Evolutionary conservation across 495 filamentous ascomycete species (phyloP).

Genomic region (Xanthoparmelia taractica): DNA sequence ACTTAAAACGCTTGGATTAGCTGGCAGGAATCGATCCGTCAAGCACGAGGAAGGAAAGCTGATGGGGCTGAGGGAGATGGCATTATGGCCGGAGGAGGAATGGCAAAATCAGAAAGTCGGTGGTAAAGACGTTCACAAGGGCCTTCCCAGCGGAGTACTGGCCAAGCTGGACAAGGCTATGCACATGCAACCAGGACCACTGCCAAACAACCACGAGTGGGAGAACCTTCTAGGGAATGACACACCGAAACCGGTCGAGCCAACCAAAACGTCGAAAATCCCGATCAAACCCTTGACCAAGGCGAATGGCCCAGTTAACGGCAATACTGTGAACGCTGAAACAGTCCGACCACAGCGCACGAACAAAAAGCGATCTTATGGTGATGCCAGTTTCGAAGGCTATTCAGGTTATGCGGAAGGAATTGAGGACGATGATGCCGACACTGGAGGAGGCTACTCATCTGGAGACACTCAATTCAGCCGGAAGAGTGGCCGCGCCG

Average conservation of each 20-base stretch:
- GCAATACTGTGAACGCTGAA: constrained; percentile 29
- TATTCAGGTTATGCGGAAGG: constrained; percentile 66
- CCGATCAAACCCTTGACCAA: constrained; percentile 30
- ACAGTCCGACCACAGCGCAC: constrained; percentile 47
- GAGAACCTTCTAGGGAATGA: constrained; percentile 53
- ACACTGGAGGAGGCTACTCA: constrained; percentile 25
- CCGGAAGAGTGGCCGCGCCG: constrained; percentile 18
- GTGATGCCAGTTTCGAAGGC: constrained; percentile 59
- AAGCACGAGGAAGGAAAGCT: constrained; percentile 38
- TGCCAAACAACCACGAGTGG: constrained; percentile 53
- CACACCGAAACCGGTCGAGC: constrained; percentile 34
- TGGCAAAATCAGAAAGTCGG: constrained; percentile 56
- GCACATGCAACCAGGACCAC: constrained; percentile 47
- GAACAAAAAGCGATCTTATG: constrained; percentile 58
- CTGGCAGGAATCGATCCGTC: constrained; percentile 55
- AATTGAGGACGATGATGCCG: constrained; percentile 34
- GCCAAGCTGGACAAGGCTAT: constrained; percentile 47
- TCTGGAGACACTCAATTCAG: constrained; percentile 23
- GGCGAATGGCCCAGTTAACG: constrained; percentile 30
- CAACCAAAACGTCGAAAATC: constrained; percentile 35
- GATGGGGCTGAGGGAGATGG: constrained; percentile 29
- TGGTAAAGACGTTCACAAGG: constrained; percentile 47
- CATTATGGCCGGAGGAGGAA: constrained; percentile 56
- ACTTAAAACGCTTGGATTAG: constrained; percentile 52
- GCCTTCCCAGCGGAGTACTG: constrained; percentile 32